Evolutionary conservation across 2,329 filamentous ascomycete genomes (phyloP).

Genomic region (Alternaria burnsii): DNA sequence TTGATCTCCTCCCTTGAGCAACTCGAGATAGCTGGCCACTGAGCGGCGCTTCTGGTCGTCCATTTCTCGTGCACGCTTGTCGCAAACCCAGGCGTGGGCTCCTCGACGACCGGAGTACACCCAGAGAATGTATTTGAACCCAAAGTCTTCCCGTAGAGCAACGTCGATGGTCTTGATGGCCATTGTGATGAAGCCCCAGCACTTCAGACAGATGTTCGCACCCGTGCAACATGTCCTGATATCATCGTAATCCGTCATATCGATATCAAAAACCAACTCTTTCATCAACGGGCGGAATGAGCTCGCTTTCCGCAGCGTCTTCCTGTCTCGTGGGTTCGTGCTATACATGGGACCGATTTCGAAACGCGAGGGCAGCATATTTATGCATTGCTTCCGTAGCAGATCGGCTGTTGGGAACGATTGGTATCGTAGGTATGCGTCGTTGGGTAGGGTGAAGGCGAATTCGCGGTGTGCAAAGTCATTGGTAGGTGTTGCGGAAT

Average conservation of each 20-base stretch:
- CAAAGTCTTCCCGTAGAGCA: slow-evolving; percentile 91
- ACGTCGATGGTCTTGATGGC: slow-evolving; percentile 91
- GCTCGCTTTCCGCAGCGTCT: slow-evolving; percentile 79
- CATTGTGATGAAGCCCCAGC: slow-evolving; percentile 98
- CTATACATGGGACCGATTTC: slow-evolving; percentile 98
- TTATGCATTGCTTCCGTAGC: slow-evolving; percentile 89
- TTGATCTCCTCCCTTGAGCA: slow-evolving; percentile 86
- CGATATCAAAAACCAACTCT: slow-evolving; percentile 98
- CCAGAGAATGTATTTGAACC: slow-evolving; percentile 97
- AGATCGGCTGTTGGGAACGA: slow-evolving; percentile 74
- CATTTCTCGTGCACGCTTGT: slow-evolving; percentile 82
- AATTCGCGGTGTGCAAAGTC: slow-evolving; percentile 96
- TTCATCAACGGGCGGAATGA: slow-evolving; percentile 89
- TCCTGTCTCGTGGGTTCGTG: slow-evolving; percentile 92
- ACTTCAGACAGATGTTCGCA: slow-evolving; percentile 91
- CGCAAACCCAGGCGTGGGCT: slow-evolving; percentile 98
- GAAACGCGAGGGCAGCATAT: slow-evolving; percentile 89
- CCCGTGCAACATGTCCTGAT: slow-evolving; percentile 94
- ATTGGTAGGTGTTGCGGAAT: slow-evolving; percentile 82
- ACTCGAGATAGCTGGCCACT: slow-evolving; percentile 87
- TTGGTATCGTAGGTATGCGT: slow-evolving; percentile 92
- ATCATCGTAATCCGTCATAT: slow-evolving; percentile 98
- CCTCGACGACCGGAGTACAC: slow-evolving; percentile 97
- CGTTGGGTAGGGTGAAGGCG: slow-evolving; percentile 91
- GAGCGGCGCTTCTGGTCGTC: slow-evolving; percentile 86